These are phyloP conservation scores for Chytriomyces sp. DNA, from an alignment of 192 early-diverging fungal species.

Conservation along the genomic window DNA sequence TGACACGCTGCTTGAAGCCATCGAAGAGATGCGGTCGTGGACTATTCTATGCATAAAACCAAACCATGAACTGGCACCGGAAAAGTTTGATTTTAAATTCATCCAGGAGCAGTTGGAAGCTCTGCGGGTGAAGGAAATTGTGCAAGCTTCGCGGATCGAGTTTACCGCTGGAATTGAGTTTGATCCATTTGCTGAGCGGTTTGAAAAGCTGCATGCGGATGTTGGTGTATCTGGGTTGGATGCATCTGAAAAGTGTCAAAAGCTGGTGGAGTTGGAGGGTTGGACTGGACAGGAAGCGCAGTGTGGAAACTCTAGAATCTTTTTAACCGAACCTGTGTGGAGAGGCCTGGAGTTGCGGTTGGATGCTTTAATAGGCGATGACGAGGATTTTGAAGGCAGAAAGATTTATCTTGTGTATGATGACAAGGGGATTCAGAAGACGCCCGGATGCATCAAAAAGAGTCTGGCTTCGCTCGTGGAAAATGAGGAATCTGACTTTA, in stretches of 20 bases:
- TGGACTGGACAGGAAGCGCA: conserved; percentile 36
- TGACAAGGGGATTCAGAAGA: conserved; percentile 15
- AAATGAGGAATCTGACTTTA: background rate
- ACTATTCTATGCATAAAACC: conserved; percentile 57
- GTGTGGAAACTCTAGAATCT: conserved; percentile 59
- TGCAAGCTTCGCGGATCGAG: conserved; percentile 62
- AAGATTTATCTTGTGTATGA: conserved; percentile 25
- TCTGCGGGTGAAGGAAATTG: conserved; percentile 70
- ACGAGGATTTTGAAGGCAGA: conserved; percentile 33
- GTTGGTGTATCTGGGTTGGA: background rate
- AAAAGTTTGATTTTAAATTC: conserved; percentile 66
- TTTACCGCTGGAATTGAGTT: conserved; percentile 75
- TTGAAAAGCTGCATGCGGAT: conserved; percentile 42
- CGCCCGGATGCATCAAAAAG: conserved; percentile 28
- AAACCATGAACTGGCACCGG: conserved; percentile 65
- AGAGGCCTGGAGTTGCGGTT: conserved; percentile 80
- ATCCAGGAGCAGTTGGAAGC: conserved; percentile 73
- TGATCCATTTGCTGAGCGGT: conserved; percentile 74
- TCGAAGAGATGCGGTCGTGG: conserved; percentile 38
- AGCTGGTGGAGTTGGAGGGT: conserved; percentile 28
- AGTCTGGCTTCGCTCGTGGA: conserved; percentile 21
- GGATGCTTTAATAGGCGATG: conserved; percentile 54
- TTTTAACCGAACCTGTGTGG: conserved; percentile 77
- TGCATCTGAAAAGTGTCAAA: conserved; percentile 7
- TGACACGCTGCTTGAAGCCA: conserved; percentile 31